These are phyloP conservation scores for Chytriomyces confervae DNA, from an alignment of 192 early-diverging fungal species.

Conservation along the genomic window DNA sequence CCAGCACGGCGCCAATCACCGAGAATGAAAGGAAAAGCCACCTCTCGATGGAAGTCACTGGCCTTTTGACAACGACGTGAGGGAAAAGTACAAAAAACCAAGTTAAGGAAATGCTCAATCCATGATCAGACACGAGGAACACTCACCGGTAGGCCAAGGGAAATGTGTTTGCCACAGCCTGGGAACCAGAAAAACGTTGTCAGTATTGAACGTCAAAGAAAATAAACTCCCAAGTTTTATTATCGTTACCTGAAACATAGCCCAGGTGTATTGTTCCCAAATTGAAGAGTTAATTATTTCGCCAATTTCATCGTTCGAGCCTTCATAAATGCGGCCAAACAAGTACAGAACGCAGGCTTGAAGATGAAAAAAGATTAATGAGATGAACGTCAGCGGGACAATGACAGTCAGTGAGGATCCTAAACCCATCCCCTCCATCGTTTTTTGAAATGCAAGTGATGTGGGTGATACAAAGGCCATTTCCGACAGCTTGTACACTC, in stretches of 20 bases:
- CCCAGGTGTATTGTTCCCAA: conserved; percentile 19
- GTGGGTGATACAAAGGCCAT: not conserved
- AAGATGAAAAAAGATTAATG: conserved; percentile 35
- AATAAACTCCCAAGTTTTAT: conserved; percentile 3
- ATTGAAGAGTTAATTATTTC: not conserved
- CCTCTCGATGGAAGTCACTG: not conserved
- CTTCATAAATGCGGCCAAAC: conserved; percentile 27
- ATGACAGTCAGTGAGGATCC: not conserved
- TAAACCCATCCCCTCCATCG: not conserved
- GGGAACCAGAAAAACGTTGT: not conserved
- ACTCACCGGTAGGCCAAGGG: conserved; percentile 4
- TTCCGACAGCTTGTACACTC: not conserved
- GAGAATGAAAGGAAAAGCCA: conserved; percentile 2
- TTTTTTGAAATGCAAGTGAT: not conserved
- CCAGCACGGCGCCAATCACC: conserved; percentile 11
- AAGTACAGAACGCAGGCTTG: conserved; percentile 34
- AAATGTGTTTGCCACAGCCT: conserved; percentile 22
- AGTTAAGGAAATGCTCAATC: not conserved
- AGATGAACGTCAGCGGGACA: not conserved
- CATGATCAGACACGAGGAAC: not conserved
- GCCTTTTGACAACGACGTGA: no score
- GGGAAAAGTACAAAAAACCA: not conserved
- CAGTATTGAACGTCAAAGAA: not conserved
- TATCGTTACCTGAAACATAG: conserved; percentile 16
- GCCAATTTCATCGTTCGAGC: conserved; percentile 7